Evolutionary conservation across 2,329 filamentous ascomycete genomes (phyloP), one percentile per base, ranked within the genome.

Genomic region (Rachicladosporium sp.): DNA sequence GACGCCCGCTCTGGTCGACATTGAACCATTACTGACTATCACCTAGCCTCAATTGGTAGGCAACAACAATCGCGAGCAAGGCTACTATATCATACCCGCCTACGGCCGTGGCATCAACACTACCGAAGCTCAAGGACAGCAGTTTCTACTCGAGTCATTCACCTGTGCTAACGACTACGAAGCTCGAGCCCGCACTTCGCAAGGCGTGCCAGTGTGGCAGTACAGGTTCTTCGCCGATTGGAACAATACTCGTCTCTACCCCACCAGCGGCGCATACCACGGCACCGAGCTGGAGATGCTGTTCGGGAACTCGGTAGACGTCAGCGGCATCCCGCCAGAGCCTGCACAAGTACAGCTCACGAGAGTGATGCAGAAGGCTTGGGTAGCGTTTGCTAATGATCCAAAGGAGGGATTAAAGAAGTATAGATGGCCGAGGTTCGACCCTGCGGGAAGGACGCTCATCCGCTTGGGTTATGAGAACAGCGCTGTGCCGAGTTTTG

Each of bases 171-270:
- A 63, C 10, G 52, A 58, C 1, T 55, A 59, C 41, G 61, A 67
- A 29, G 64, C 62, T 3, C 42, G 46, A 3, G 58, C 60, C 3
- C 61, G 65, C 5, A 50, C 48, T 1, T 35, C 36, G 1, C 48
- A 62, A 15, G 55, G 51, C 6, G 56, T 68, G 2, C 55, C 65
- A 0, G 50, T 62, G 6, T 73, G 66, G 63, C 58, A 58, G 3
- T 69, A 64, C 36, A 64, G 68, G 23, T 73, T 69, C 48, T 59
- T 66, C 36, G 68, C 61, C 12, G 67, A 71, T 46, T 73, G 67
- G 65, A 46, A 63, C 23, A 72, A 70, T 41, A 64, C 65, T 1
- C 56, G 65, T 0, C 53, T 72, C 15, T 69, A 65, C 39, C 57
- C 59, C 0, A 59, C 55, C 4, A 69, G 65, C 31, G 66, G 66